Conservation (phyloP, 495 filamentous ascomycete species). For the Penicillium psychrofluorescens region DNA sequence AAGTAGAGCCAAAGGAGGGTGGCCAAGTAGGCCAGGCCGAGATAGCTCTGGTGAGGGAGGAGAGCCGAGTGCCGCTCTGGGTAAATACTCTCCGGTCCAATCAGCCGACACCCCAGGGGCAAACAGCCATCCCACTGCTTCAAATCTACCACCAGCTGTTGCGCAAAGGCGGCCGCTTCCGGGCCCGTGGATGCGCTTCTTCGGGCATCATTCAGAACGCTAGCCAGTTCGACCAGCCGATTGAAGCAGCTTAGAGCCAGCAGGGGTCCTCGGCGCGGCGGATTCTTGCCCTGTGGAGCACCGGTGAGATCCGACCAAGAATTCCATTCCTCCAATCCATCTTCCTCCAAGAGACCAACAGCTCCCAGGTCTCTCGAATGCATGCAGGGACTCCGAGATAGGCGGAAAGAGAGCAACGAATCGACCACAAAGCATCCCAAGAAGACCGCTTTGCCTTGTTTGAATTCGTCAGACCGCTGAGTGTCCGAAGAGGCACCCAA, state of each 20-base stretch:
- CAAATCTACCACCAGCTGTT: constrained; percentile 33
- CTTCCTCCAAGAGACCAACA: constrained; percentile 46
- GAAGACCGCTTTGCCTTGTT: constrained; percentile 43
- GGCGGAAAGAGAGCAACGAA: constrained; percentile 51
- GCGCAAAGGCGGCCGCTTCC: constrained; percentile 27
- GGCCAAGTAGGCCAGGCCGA: constrained; percentile 38
- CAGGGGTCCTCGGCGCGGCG: constrained; percentile 43
- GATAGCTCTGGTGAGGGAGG: constrained; percentile 43
- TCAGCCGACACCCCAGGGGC: constrained; percentile 35
- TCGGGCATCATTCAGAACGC: constrained; percentile 38
- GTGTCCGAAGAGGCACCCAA: constrained; percentile 23
- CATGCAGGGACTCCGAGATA: constrained; percentile 47
- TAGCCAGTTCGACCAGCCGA: constrained; percentile 40
- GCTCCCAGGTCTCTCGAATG: constrained; percentile 36
- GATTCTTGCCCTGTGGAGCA: constrained; percentile 19
- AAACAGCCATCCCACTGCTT: constrained; percentile 35
- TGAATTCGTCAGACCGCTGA: constrained; percentile 30
- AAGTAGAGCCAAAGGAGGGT: constrained; percentile 40
- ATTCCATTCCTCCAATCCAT: constrained; percentile 68
- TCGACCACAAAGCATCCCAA: constrained; percentile 62
- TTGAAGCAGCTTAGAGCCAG: constrained; percentile 60
- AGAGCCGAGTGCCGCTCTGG: constrained; percentile 36
- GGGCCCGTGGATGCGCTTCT: constrained; percentile 24
- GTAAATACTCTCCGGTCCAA: constrained; percentile 34
- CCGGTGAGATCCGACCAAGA: constrained; percentile 52